Evolutionary conservation across 306 rosid species (phyloP).

Genomic region (Acacia melanoxylon): DNA sequence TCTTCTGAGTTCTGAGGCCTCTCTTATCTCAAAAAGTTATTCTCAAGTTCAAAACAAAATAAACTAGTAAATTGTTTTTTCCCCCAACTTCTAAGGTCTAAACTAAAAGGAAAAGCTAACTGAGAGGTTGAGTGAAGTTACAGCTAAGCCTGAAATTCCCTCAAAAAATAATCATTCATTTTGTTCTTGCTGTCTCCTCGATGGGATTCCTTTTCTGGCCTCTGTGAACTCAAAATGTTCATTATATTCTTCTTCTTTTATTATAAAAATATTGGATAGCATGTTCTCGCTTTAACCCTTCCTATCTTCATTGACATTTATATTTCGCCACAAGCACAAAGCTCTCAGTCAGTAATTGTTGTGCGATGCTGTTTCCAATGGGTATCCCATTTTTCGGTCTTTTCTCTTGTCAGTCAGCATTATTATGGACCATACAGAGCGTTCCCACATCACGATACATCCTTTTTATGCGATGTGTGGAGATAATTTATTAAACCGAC

Average conservation of each 20-base stretch:
- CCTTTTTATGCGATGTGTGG: not conserved
- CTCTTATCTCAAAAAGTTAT: not conserved
- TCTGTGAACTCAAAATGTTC: slow-evolving; percentile 5
- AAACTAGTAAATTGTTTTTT: not conserved
- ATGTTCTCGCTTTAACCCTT: slow-evolving; percentile 14
- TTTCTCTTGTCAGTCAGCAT: not conserved
- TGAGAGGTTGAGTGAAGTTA: not conserved
- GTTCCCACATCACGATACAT: not conserved
- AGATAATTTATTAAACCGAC: too few relatives aligned
- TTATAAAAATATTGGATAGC: not conserved
- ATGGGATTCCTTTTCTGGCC: slow-evolving; percentile 5
- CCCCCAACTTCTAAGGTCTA: not conserved
- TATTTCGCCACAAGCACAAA: not conserved
- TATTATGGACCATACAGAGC: slow-evolving; percentile 3
- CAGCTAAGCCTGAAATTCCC: slow-evolving; percentile 21
- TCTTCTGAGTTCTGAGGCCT: not conserved
- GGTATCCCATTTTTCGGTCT: not conserved
- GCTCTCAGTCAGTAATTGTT: not conserved
- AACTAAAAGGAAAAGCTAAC: not conserved
- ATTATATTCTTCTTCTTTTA: not conserved
- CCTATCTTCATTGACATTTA: not conserved
- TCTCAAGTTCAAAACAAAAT: not conserved
- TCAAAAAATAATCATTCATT: slow-evolving; percentile 27
- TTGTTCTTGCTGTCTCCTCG: slow-evolving; percentile 46
- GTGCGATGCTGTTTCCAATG: not conserved